Evolutionary conservation across 2,329 filamentous ascomycete genomes (phyloP), one percentile per base, ranked within the genome.

Genomic region (Penicillium sp.): DNA sequence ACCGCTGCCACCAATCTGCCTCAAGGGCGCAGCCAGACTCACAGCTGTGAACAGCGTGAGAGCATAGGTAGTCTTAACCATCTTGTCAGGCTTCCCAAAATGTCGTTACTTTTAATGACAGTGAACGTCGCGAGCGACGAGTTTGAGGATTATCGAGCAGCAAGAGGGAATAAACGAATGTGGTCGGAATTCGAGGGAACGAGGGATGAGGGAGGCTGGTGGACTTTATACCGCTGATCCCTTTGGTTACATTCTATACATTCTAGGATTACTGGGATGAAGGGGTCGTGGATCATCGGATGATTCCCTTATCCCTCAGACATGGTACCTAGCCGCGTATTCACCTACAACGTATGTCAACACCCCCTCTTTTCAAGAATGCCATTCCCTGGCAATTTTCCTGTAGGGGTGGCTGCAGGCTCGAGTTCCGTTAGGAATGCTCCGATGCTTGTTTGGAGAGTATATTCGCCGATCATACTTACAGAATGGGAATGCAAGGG

Each of bases 31-130:
- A 25, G 65, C 65, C 50, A 67, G 29, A 45, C 63, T 64, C 58
- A 63, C 43, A n/a, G 65, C 65, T n/a, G 58, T 63, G 43, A 66
- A 66, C 21, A 67, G 59, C 42, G 63, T 62, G 6, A 67, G 54
- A 21, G 60, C 63, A 14, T 65, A 65, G n/a, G 61, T 64, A 46
- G 62, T 57, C 50, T 67, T 67, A 2, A 67, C 65, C 65, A 67
- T 66, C 7, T 33, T 66, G 54, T 46, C 42, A 31, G 5, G n/a
- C 14, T 52, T 35, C n/a, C 7, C 5, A 5, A 13, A 27, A 7
- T 54, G 19, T 45, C 33, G 21, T 26, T n/a, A 27, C 26, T 39
- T 26, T n/a, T 46, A 64, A 62, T 11, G 62, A 65, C 49, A 57
- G 62, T 52, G 48, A 60, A 37, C 52, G 59, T 43, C 62, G 60